These are phyloP conservation scores for Plasmodium reichenowi DNA, from an alignment of 169 alveolate genomes.

Conservation along the genomic window DNA sequence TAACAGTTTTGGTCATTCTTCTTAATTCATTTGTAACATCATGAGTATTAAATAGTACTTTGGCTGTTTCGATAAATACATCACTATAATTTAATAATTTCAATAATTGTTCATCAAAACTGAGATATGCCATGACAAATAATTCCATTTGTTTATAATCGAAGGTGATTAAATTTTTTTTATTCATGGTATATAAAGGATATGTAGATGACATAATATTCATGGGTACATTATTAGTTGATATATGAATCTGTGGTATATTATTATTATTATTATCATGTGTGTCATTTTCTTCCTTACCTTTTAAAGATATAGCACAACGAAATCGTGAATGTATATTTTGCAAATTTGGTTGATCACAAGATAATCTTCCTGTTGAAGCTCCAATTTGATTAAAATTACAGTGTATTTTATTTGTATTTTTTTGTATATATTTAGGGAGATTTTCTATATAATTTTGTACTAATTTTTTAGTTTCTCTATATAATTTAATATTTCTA, in stretches of 20 bases:
- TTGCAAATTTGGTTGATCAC: slow-evolving; percentile 81
- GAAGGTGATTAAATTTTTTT: slow-evolving; percentile 69
- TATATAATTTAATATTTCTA: slow-evolving; percentile 64
- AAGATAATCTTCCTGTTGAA: slow-evolving; percentile 84
- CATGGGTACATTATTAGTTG: no score
- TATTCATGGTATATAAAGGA: neutral
- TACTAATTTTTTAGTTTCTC: slow-evolving; percentile 68
- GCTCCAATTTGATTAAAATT: slow-evolving; percentile 82
- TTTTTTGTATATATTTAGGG: slow-evolving; percentile 73
- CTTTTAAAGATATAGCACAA: slow-evolving; percentile 52
- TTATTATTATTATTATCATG: neutral
- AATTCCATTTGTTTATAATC: slow-evolving; percentile 84
- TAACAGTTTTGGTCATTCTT: slow-evolving; percentile 81
- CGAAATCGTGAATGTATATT: slow-evolving; percentile 78
- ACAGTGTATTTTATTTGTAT: slow-evolving; percentile 74
- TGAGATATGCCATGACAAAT: slow-evolving; percentile 81
- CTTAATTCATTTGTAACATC: slow-evolving; percentile 80
- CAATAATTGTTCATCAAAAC: slow-evolving; percentile 75
- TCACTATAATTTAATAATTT: slow-evolving; percentile 56
- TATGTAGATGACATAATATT: no score
- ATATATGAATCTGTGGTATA: no score
- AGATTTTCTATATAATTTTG: slow-evolving; percentile 75
- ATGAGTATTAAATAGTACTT: slow-evolving; percentile 70
- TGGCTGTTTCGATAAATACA: slow-evolving; percentile 78
- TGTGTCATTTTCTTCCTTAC: neutral